Evolutionary conservation across 371 early-diverging fungal genomes (phyloP).

Genomic region (Syncephalastrum racemosum): DNA sequence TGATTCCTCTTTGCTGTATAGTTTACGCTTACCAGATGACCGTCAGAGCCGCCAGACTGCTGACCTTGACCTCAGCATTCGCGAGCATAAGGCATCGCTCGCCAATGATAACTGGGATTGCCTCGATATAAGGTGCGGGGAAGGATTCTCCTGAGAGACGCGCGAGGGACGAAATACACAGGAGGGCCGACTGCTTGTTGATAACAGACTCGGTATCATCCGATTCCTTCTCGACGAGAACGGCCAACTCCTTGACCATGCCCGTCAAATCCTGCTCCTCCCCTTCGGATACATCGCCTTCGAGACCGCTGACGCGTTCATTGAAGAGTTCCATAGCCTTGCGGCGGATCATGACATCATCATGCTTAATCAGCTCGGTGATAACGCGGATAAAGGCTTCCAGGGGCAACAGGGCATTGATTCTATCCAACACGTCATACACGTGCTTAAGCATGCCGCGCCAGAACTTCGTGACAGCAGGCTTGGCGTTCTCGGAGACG

Average conservation of each 20-base stretch:
- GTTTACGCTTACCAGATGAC: constrained; percentile 48
- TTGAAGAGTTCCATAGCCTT: constrained; percentile 81
- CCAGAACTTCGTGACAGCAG: constrained; percentile 59
- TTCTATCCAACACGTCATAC: constrained; percentile 74
- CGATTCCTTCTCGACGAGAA: constrained; percentile 45
- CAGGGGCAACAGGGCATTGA: constrained; percentile 75
- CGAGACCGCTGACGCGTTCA: constrained; percentile 59
- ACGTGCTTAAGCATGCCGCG: constrained; percentile 59
- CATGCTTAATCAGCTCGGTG: constrained; percentile 64
- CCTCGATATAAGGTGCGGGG: constrained; percentile 59
- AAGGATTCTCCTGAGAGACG: constrained; percentile 63
- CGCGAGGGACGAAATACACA: constrained; percentile 79
- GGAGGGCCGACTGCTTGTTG: constrained; percentile 78
- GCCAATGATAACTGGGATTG: constrained; percentile 63
- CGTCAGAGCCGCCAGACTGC: constrained; percentile 74
- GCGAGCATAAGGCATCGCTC: constrained; percentile 47
- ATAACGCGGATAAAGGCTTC: constrained; percentile 74
- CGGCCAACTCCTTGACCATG: constrained; percentile 47
- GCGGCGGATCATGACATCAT: constrained; percentile 69
- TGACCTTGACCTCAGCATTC: constrained; percentile 66
- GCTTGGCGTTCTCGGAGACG: constrained; percentile 29
- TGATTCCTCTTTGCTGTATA: not conserved
- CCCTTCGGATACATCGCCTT: constrained; percentile 42
- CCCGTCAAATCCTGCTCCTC: constrained; percentile 45
- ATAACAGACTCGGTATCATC: constrained; percentile 54